Percentiles rank a stretch among this genome's conserved stretches.
Conservation (phyloP, 2,329 filamentous ascomycete species). For the Nemania sp. region DNA sequence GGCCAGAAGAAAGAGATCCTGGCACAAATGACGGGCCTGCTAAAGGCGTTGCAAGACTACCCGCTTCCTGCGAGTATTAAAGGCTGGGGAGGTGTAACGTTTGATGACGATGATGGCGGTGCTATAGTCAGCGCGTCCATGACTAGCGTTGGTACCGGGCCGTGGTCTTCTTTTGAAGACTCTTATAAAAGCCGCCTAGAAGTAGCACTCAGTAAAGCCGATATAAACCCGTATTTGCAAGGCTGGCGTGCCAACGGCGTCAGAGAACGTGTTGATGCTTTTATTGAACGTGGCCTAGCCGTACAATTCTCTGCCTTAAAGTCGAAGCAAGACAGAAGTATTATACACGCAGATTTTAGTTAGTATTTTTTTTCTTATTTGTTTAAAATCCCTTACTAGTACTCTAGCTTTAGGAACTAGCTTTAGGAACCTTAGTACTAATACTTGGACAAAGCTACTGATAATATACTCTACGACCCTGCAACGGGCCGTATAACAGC, state of each 20-base stretch:
- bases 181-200: conserved; percentile 8
- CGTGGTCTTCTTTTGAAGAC: conserved; percentile 23
- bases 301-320: conserved; percentile 5
- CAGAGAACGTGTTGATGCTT: conserved; percentile 20
- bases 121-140: conserved; percentile 20
- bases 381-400: neutral
- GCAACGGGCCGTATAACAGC: conserved; percentile 21
- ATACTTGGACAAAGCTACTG: conserved; percentile 18
- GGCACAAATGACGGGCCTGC: conserved; percentile 9
- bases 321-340: conserved; percentile 9
- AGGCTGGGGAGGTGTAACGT: conserved; percentile 27
- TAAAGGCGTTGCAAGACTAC: conserved; percentile 22
- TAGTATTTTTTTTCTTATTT: conserved; percentile 10
- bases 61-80: conserved; percentile 22
- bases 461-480: conserved; percentile 26
- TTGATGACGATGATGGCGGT: conserved; percentile 6
- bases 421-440: conserved; percentile 1
- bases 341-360: conserved; percentile 30
- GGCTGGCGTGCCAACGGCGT: conserved; percentile 23
- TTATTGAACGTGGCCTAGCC: conserved; percentile 20
- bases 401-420: neutral
- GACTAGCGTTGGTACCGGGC: conserved; percentile 16
- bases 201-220: conserved; percentile 10
- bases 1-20: conserved; percentile 17
- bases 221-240: conserved; percentile 5